These are phyloP conservation scores for Terfezia boudieri DNA, from an alignment of 495 filamentous ascomycete genomes.

Conservation along the genomic window DNA sequence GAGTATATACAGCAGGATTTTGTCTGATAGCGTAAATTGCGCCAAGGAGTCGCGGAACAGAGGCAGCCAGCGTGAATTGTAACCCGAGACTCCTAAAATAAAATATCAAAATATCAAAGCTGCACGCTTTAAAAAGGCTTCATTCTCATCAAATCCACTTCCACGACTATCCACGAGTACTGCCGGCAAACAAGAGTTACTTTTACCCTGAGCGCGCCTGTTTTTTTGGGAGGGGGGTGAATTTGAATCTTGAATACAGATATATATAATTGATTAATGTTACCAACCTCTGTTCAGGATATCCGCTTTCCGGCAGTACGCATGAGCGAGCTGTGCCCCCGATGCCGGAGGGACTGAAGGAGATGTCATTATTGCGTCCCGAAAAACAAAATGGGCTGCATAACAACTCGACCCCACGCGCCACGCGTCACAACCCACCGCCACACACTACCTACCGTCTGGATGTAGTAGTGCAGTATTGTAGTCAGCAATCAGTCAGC, in stretches of 20 bases:
- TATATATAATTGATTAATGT: no score
- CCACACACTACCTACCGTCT: no score
- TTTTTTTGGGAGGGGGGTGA: no score
- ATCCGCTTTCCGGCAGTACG: constrained; percentile 2
- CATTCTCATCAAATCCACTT: no score
- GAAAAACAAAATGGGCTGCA: no score
- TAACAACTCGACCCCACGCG: no score
- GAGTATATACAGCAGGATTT: constrained; percentile 1
- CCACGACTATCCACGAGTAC: no score
- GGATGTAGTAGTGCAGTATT: no score
- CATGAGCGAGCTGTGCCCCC: neutral
- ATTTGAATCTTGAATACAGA: no score
- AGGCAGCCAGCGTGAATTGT: constrained; percentile 4
- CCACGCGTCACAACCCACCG: no score
- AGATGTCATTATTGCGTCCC: neutral
- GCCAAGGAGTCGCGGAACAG: neutral
- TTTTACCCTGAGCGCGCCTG: neutral
- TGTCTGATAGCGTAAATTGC: neutral
- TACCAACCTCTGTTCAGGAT: constrained; percentile 3
- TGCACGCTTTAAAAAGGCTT: no score
- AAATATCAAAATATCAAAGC: neutral
- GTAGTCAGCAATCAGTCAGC: no score
- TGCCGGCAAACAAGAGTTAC: neutral
- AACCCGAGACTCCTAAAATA: constrained; percentile 1
- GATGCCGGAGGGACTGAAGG: neutral